Base-by-base conservation (phyloP, 1,139 yeast genomes). In the Pichia sp. region DNA sequence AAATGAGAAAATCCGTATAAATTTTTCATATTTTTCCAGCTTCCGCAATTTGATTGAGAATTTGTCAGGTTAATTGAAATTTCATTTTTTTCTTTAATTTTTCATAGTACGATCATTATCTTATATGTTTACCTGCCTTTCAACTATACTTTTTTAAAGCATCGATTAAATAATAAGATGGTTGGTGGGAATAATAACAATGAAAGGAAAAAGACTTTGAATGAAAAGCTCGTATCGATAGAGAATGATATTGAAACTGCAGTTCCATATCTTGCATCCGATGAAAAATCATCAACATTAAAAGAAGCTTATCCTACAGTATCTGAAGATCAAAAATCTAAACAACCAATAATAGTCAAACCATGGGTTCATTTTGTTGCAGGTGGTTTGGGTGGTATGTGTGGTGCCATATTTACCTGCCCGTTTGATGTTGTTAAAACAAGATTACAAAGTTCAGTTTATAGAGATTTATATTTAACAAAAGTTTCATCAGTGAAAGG, bases 361-460 rank as follows among this genome's bases (percentile, higher is more conserved):
- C 95, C 95, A 45, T 90, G 97, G 96, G 87, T 90, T 7, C 97
- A 90, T 66, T 92, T 90, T 61, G 86, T 90, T n/a, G 97, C 98
- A n/a, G 98, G 98, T 35, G 98, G 97, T 34, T 58, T 86, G 26
- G 98, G 97, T 32, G 99, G 98, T 10, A 92, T 92, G 96, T 87
- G 94, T 22, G 99, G 98, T 20, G 96, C 98, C 1, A 68, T 90
- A 2, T 82, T 82, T 46, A 94, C 98, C 0, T 84, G 96, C 56
- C 99, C 99, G 0, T 75, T 94, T 51, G 99, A 94, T 65, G 96
- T 94, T 44, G 96, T 94, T 40, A 94, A 94, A 61, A 94, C 99
- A 0, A 74, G 99, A 56, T 70, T 94, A 46, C 99, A 94, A 63
- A 84, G 95, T 47, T 96, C 90, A 60, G 87, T 82, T 20, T 63